Percentiles rank a stretch among this genome's conserved stretches.
Evolutionary conservation across 306 rosid species (phyloP).

Genomic region (Astragalus membranaceus): DNA sequence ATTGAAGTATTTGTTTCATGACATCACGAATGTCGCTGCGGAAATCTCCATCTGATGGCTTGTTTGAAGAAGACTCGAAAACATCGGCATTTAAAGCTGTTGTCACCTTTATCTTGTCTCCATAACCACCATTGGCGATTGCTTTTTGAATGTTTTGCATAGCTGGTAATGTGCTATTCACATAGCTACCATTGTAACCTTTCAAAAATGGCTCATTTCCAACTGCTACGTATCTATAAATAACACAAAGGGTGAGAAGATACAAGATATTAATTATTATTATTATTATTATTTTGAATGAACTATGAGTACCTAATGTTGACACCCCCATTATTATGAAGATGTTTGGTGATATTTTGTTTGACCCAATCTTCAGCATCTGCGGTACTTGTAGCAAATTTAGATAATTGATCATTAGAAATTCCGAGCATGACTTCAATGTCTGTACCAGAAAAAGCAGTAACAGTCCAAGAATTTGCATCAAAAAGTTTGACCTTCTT

Average conservation of each 20-base stretch:
- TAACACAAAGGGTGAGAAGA: neutral
- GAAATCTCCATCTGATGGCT: conserved; percentile 62
- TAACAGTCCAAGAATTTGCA: conserved; percentile 44
- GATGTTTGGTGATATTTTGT: conserved; percentile 41
- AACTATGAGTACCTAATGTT: conserved; percentile 40
- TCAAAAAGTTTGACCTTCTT: conserved; percentile 76
- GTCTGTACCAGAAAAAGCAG: conserved; percentile 41
- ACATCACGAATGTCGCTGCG: conserved; percentile 29
- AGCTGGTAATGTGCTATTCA: conserved; percentile 47
- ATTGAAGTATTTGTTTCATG: conserved; percentile 29
- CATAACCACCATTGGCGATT: conserved; percentile 44
- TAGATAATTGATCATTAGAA: conserved; percentile 50
- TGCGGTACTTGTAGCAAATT: conserved; percentile 13
- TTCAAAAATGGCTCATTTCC: conserved; percentile 83
- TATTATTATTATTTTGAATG: too few relatives aligned
- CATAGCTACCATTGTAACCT: conserved; percentile 40
- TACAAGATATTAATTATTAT: too few relatives aligned
- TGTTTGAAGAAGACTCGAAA: conserved; percentile 37
- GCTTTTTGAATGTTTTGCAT: conserved; percentile 64
- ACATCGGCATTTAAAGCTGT: conserved; percentile 66
- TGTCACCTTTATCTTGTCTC: conserved; percentile 47
- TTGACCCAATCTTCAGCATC: conserved; percentile 60
- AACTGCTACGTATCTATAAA: conserved; percentile 51
- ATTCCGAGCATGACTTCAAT: conserved; percentile 70
- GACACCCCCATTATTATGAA: conserved; percentile 27